phyloP scores from a whole-genome alignment of 495 filamentous ascomycete genomes.

The Xylaria cubensis region DNA sequence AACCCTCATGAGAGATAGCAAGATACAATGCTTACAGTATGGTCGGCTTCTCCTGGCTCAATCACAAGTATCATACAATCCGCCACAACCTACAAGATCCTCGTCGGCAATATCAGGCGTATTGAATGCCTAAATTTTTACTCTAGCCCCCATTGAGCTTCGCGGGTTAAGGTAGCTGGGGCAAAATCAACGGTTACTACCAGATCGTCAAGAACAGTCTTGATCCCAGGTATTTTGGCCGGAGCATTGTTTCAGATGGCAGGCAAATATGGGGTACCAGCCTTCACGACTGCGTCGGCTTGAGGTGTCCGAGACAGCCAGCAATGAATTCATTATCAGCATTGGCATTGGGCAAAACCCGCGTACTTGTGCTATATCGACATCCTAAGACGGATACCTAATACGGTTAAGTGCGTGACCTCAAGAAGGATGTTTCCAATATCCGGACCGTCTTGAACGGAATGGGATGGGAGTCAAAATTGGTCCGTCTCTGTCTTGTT shows the following conservation, averaged over 20 bases:
- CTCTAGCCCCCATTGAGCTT: background rate
- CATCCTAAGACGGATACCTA: background rate
- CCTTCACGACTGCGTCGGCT: background rate
- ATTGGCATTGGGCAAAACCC: background rate
- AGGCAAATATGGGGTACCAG: background rate
- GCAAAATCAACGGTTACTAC: background rate
- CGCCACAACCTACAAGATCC: background rate
- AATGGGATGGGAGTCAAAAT: background rate
- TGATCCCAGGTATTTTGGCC: background rate
- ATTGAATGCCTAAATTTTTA: background rate
- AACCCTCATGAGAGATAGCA: background rate
- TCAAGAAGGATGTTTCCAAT: background rate
- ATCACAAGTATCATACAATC: background rate
- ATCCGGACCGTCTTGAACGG: conserved; percentile 6
- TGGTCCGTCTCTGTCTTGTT: background rate
- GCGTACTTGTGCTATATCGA: background rate
- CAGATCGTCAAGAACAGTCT: conserved; percentile 1
- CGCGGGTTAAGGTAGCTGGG: background rate
- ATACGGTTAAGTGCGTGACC: background rate
- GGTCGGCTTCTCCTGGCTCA: background rate
- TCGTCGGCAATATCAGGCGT: background rate
- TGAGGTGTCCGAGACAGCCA: background rate
- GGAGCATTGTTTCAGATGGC: background rate
- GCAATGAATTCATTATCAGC: background rate
- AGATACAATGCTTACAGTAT: background rate